Evolutionary conservation across 345 rosid genomes (phyloP), one percentile per base, ranked within the genome.

Genomic region (Hibiscus mutabilis): DNA sequence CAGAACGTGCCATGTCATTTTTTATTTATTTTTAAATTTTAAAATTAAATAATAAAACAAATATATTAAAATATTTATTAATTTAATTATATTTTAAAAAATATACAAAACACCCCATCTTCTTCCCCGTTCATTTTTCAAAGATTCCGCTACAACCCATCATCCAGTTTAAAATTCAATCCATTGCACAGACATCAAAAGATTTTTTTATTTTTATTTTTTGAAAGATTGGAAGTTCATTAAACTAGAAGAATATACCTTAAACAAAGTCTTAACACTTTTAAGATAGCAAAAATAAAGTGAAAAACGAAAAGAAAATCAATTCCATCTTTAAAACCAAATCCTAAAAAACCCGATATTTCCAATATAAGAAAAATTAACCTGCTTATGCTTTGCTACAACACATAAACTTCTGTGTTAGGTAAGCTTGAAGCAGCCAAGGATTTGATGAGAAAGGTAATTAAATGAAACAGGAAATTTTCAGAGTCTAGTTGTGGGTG

Each of bases 251-350:
- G 55, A 47, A 66, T 24, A 57, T 46, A 25, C 18, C 37, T 51
- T 21, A 69, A 53, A 37, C 33, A 52, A 0, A 35, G 16, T 31
- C 18, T 33, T 35, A 33, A 24, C 5, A 44, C 0, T n/a, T 13
- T 58, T 15, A 64, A 55, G 70, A 29, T 46, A 51, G 59, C 18
- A 53, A 46, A 64, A 62, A 72, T 44, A 40, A 59, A n/a, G 22
- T 33, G 22, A 52, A 70, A 33, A 78, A 67, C 61, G 66, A 71
- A 67, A 63, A 63, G 29, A 27, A 60, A 53, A 69, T 66, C 70
- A 58, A 60, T 61, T 73, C 84, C 79, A 79, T 84, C 79, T 77
- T 56, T 62, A 65, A 67, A 52, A 62, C 61, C 63, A 69, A 73
- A 76, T 61, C 13, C 63, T 60, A 56, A 64, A 66, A n/a, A 44